Conservation (phyloP, 2,329 filamentous ascomycete genomes). For the Aspergillus udagawae region DNA sequence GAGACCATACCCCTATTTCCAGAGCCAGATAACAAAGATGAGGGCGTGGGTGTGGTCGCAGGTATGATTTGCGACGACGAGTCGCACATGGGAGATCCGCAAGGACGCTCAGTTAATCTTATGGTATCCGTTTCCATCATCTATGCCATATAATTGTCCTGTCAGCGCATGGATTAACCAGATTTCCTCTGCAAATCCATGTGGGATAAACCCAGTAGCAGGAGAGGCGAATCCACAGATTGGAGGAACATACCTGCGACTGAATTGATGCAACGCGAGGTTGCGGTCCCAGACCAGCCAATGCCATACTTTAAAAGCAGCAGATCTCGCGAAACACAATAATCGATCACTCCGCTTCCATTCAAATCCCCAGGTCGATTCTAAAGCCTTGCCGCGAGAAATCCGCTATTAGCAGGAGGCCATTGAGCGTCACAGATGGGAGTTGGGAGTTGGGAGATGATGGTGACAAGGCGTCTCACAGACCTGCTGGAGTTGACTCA, state of each 20-base stretch:
- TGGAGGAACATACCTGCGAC: not conserved
- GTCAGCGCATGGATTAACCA: not conserved
- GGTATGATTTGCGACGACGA: not conserved
- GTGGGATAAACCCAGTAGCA: not conserved
- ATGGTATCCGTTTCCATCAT: not conserved
- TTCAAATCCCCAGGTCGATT: not conserved
- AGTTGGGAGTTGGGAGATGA: not conserved
- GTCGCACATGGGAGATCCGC: not conserved
- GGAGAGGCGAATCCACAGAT: not conserved
- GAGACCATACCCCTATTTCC: not conserved
- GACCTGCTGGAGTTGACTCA: not conserved
- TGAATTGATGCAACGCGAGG: not conserved
- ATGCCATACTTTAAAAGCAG: not conserved
- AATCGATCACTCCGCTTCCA: not conserved
- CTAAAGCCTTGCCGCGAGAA: not conserved
- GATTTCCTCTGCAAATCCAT: not conserved
- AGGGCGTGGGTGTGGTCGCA: not conserved
- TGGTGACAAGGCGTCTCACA: not conserved
- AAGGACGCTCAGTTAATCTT: not conserved
- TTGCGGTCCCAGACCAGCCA: not conserved
- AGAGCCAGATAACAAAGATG: conserved; percentile 1
- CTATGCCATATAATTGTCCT: not conserved
- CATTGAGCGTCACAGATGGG: not conserved
- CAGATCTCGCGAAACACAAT: not conserved
- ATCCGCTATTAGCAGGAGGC: not conserved